Evolutionary conservation across 75 land plant species (phyloP), one percentile per base, ranked within the genome.

Genomic region (Pinus albicaulis): DNA sequence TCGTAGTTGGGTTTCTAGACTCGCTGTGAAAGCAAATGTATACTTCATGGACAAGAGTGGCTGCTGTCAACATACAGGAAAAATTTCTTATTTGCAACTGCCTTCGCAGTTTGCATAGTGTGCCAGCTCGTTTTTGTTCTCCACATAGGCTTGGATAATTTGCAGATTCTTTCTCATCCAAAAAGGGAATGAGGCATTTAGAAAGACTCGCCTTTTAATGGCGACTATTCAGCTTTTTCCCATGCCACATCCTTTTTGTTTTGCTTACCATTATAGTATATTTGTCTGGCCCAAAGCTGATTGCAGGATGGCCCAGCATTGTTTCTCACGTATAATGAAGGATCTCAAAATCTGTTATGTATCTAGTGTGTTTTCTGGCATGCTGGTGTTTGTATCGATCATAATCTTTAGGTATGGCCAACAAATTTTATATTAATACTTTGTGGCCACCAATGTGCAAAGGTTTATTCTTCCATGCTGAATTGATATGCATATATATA

Each of bases 11-110:
- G 3, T 14, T 24, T 65, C 69, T 34, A 5, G 69, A 15, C 20
- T 65, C 38, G 71, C 48, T 66, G 10, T 66, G 11, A 38, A 19
- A 17, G 71, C 71, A 66, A 66, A 44, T 66, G 69, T 66, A 66
- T 66, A 17, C 44, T 4, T 20, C 22, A 20, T 20, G 44, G 71
- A 36, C n/a, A 31, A 34, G 22, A 20, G 41, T 36, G 28, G 19
- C 38, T 20, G 71, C 48, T 66, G 22, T 36, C 38, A 36, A 13
- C 19, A 36, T 38, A 20, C 44, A 38, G 71, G 44, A 66, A 19
- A 19, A 66, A n/a, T 66, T 66, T 66, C 71, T 16, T 66, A 66
- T 66, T 6, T 36, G 44, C 7, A 17, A 19, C 71, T 6, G 71
- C 52, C 15, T 15, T 31, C 16, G 15, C 66, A 63, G 17, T 63